Evolutionary conservation across 176 grass and related monocot genomes (phyloP).

Genomic region (Guadua angustifolia): DNA sequence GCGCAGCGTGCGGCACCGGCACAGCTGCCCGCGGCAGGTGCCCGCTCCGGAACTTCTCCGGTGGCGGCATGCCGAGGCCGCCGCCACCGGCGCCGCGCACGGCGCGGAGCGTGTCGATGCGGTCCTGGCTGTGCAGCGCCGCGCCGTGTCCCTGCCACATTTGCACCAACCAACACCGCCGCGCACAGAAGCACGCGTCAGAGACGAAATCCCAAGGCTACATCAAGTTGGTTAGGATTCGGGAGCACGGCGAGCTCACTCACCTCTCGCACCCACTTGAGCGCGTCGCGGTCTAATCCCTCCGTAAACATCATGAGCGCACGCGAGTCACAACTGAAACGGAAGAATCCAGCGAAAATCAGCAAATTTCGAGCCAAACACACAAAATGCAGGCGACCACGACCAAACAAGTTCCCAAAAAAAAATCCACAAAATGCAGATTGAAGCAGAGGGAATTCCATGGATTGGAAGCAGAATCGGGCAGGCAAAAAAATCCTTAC

Average conservation of each 20-base stretch:
- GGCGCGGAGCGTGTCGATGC: conserved; percentile 64
- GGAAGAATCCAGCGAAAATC: conserved; percentile 31
- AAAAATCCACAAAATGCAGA: conserved; percentile 12
- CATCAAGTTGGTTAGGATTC: neutral
- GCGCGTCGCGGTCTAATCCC: conserved; percentile 72
- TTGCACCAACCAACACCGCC: conserved; percentile 22
- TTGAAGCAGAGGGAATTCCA: conserved; percentile 25
- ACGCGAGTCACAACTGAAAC: conserved; percentile 50
- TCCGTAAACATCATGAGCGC: conserved; percentile 88
- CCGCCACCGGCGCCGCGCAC: conserved; percentile 51
- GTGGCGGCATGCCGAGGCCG: conserved; percentile 79
- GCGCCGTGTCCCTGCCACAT: conserved; percentile 43
- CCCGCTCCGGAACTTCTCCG: conserved; percentile 90
- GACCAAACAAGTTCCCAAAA: neutral
- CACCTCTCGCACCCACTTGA: conserved; percentile 94
- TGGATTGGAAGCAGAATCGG: conserved; percentile 40
- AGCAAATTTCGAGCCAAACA: conserved; percentile 13
- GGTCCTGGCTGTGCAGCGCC: conserved; percentile 50
- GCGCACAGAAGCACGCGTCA: conserved; percentile 32
- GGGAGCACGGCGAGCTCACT: conserved; percentile 20
- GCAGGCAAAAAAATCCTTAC: conserved; percentile 2
- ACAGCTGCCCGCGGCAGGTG: conserved; percentile 68
- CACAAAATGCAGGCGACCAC: conserved; percentile 41
- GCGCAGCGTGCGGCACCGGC: conserved; percentile 38
- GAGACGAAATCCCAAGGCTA: conserved; percentile 1